Base-by-base conservation (phyloP, 2,329 filamentous ascomycete genomes). In the Fusarium citri region DNA sequence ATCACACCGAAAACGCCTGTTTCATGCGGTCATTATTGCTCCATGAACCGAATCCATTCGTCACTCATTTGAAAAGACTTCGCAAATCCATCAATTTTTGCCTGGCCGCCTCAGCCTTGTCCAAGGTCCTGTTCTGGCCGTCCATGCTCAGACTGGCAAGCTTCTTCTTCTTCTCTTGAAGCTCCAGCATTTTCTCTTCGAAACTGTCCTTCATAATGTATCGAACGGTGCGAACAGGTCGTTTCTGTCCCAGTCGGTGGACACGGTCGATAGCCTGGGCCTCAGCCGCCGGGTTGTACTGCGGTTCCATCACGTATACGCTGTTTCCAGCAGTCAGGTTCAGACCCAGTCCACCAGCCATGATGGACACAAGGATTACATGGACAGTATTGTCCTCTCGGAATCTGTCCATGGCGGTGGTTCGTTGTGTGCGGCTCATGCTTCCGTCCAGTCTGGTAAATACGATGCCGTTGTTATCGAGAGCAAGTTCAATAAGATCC, bases 261-360 rank as follows among this genome's bases (percentile, higher is more conserved):
- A 99, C 93, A 30, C 96, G 93, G 78, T 98, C 96, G 10, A 98
- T 87, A 3, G 96, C 96, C 81, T 99, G 96, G 8, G 94, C 93
- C 79, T 99, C 95, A 0, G 94, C 94, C 0, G 94, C 94, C 0
- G 96, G 96, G 76, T 99, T 99, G 83, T 95, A 99, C 77, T 98
- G 94, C 8, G 96, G 96, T 78, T 99, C 96, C 95, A 99, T 98
- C 74, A 98, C 92, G 78, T 96, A 98, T 16, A 97, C 95, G 58
- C 88, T 92, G 77, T 90, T 96, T 31, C 91, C 95, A 1, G 92
- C 86, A 0, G 94, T 98, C 57, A 98, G 83, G 77, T 98, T 98
- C 41, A 98, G 89, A 16, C 95, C 95, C 18, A 98, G 87, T 20
- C 96, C 95, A 69, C 95, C 96, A 0, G 95, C 95, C 76, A 91